Conservation (phyloP, 1,284 basidiomycete genomes). For the Hemileia vastatrix region DNA sequence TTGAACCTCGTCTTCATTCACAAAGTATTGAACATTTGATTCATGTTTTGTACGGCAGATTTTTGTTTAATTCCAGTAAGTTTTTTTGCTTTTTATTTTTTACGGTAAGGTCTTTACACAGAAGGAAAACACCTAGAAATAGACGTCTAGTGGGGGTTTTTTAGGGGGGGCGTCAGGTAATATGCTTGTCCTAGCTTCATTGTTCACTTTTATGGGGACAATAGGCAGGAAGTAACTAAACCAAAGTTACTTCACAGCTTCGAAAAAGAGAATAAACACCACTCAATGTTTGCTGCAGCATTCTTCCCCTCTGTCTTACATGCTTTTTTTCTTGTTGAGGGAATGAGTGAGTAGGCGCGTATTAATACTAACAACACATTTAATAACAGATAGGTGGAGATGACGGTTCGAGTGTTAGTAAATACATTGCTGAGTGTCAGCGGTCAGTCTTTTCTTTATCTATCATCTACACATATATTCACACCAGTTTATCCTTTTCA, state of each 20-base stretch:
- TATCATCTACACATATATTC: not conserved
- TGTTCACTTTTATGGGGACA: not conserved
- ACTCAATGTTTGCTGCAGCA: no score
- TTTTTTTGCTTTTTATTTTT: not conserved
- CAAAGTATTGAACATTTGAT: no score
- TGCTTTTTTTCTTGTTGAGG: not conserved
- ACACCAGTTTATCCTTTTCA: not conserved
- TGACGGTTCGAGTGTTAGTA: slow-evolving; percentile 16
- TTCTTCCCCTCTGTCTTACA: no score
- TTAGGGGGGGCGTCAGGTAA: no score
- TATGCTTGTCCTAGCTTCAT: not conserved
- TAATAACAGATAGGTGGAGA: slow-evolving; percentile 16
- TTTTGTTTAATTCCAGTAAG: slow-evolving; percentile 19
- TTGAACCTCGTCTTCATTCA: no score
- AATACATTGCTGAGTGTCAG: slow-evolving; percentile 19
- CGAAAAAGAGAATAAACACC: no score
- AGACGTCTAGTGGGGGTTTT: no score
- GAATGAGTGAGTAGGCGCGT: not conserved
- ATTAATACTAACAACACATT: no score
- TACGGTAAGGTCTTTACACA: no score
- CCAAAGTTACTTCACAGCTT: not conserved
- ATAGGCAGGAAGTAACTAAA: not conserved
- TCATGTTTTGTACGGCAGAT: slow-evolving; percentile 12
- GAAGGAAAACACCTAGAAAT: no score
- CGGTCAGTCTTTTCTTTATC: not conserved